Percentiles rank a stretch among this genome's conserved stretches.
Evolutionary conservation across 495 filamentous ascomycete genomes (phyloP).

Genomic region (Trichoderma reesei): DNA sequence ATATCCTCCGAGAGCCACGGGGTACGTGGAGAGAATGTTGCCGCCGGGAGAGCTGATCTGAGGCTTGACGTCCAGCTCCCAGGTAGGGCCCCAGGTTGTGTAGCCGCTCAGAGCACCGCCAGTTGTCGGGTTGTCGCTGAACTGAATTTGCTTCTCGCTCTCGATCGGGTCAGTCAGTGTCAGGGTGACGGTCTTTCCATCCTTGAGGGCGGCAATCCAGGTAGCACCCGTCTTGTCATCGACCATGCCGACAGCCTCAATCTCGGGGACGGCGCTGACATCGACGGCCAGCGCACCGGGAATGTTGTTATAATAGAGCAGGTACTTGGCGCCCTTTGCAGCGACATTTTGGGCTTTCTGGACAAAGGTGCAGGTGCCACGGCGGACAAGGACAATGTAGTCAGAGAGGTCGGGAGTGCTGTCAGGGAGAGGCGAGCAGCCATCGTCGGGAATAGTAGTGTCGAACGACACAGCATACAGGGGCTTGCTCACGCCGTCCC

Average conservation of each 20-base stretch:
- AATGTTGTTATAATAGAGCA: slow-evolving; percentile 45
- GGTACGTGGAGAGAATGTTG: slow-evolving; percentile 47
- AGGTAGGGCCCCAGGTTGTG: slow-evolving; percentile 48
- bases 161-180: slow-evolving; percentile 33
- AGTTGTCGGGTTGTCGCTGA: slow-evolving; percentile 27
- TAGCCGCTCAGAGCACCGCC: slow-evolving; percentile 40
- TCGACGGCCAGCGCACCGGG: slow-evolving; percentile 24
- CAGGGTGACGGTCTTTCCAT: slow-evolving; percentile 30
- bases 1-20: slow-evolving; percentile 40
- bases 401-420: slow-evolving; percentile 40
- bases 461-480: slow-evolving; percentile 43
- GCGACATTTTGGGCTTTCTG: slow-evolving; percentile 40
- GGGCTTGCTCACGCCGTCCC: slow-evolving; percentile 28
- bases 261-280: neutral
- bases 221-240: slow-evolving; percentile 32
- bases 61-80: slow-evolving; percentile 44
- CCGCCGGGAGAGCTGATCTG: slow-evolving; percentile 46
- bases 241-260: slow-evolving; percentile 36
- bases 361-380: slow-evolving; percentile 41
- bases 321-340: slow-evolving; percentile 44
- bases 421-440: slow-evolving; percentile 34
- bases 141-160: slow-evolving; percentile 26
- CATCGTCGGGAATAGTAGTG: slow-evolving; percentile 35
- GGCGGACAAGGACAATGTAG: slow-evolving; percentile 45
- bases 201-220: slow-evolving; percentile 31